Conservation (phyloP, 805 yeast genomes). For the Huiozyma sinensis region DNA sequence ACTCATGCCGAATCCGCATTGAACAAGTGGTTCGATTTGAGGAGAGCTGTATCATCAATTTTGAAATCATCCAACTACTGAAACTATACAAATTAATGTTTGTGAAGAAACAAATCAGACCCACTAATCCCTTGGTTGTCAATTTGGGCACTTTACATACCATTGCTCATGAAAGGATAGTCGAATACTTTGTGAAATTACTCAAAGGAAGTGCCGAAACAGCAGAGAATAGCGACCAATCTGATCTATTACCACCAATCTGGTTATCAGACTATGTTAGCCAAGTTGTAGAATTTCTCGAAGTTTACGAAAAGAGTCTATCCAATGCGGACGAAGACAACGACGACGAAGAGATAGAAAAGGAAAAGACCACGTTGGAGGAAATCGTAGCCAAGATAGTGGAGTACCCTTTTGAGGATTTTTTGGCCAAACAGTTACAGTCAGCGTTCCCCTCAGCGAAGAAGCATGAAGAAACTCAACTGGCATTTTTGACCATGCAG, state of each 20-base stretch:
- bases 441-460: constrained; percentile 23
- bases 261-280: constrained; percentile 57
- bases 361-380: constrained; percentile 27
- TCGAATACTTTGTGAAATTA: constrained; percentile 9
- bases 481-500: constrained; percentile 31
- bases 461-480: constrained; percentile 17
- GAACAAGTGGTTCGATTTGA: constrained; percentile 64
- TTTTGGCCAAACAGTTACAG: constrained; percentile 21
- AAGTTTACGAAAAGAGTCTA: constrained; percentile 36
- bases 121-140: constrained; percentile 12
- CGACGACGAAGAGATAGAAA: constrained; percentile 23
- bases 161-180: constrained; percentile 15
- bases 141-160: constrained; percentile 12
- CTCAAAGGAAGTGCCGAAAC: constrained; percentile 22
- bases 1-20: constrained; percentile 52
- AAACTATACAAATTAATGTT: constrained; percentile 66
- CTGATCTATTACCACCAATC: constrained; percentile 70
- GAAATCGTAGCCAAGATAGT: constrained; percentile 34
- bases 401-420: constrained; percentile 29
- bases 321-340: constrained; percentile 7
- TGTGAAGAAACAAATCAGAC: constrained; percentile 29
- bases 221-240: constrained; percentile 14
- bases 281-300: constrained; percentile 42
- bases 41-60: constrained; percentile 41
- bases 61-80: constrained; percentile 51